Evolutionary conservation across 106 monocot species (phyloP).

Genomic region (Gastrodia elata): DNA sequence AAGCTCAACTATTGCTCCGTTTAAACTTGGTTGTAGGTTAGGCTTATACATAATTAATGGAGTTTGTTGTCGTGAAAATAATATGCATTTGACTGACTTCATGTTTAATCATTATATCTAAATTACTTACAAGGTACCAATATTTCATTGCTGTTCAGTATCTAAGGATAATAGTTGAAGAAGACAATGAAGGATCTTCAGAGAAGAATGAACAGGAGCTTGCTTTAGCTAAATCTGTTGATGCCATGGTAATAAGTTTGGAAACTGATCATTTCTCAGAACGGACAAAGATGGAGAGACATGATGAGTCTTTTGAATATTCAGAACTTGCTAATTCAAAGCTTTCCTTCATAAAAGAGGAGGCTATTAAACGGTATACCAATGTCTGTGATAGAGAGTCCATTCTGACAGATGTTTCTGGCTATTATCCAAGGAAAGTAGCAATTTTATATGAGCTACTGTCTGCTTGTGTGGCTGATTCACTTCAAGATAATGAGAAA

Average conservation of each 20-base stretch:
- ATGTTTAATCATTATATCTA: slow-evolving; percentile 1
- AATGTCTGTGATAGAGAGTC: slow-evolving; percentile 10
- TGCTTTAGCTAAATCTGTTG: slow-evolving; percentile 65
- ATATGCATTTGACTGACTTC: neutral
- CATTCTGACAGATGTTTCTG: slow-evolving; percentile 10
- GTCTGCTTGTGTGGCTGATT: slow-evolving; percentile 93
- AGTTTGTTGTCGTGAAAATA: neutral
- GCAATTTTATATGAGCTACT: slow-evolving; percentile 69
- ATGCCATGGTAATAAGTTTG: slow-evolving; percentile 63
- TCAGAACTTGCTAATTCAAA: slow-evolving; percentile 21
- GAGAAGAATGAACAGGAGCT: slow-evolving; percentile 51
- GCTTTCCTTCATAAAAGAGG: slow-evolving; percentile 12
- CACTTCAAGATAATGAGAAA: slow-evolving; percentile 34
- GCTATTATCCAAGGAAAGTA: slow-evolving; percentile 44
- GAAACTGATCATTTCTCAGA: slow-evolving; percentile 18
- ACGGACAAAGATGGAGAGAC: neutral
- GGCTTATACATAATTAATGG: neutral
- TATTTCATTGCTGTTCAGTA: slow-evolving; percentile 27
- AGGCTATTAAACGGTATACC: neutral
- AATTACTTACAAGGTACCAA: neutral
- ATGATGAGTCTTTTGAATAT: slow-evolving; percentile 4
- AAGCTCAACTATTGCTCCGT: neutral
- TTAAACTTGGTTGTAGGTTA: neutral
- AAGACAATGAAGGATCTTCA: slow-evolving; percentile 32
- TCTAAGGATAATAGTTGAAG: slow-evolving; percentile 70